Conservation (phyloP, 2,329 filamentous ascomycete genomes). For the Nemania sp. region DNA sequence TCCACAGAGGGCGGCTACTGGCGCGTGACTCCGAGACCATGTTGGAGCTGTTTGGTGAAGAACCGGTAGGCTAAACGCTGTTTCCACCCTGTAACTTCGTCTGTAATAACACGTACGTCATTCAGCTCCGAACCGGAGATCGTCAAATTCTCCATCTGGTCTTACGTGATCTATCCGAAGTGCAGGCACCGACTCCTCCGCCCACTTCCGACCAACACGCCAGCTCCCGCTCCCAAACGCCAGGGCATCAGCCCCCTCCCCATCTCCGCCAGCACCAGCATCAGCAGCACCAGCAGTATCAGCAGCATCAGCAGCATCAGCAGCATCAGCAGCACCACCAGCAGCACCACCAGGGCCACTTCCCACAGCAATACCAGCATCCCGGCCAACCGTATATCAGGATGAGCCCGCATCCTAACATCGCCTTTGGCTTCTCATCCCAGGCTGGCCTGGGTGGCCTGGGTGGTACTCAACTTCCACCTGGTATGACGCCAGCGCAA, state of each 20-base stretch:
- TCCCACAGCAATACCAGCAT: constrained; percentile 12
- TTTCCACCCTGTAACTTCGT: not conserved
- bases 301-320: constrained; percentile 13
- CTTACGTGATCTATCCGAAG: constrained; percentile 39
- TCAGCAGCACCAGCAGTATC: constrained; percentile 21
- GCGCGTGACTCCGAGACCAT: constrained; percentile 59
- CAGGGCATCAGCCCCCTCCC: constrained; percentile 16
- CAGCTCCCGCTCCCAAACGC: constrained; percentile 19
- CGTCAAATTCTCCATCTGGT: constrained; percentile 42
- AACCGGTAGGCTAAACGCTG: constrained; percentile 48
- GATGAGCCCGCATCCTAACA: constrained; percentile 26
- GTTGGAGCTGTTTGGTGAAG: constrained; percentile 60
- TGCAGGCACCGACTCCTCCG: constrained; percentile 28
- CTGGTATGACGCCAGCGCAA: constrained; percentile 31
- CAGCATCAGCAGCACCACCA: constrained; percentile 10
- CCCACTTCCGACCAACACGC: constrained; percentile 26
- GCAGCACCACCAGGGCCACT: constrained; percentile 7
- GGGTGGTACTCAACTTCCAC: constrained; percentile 21
- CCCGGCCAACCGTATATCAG: constrained; percentile 22
- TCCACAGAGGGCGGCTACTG: constrained; percentile 63
- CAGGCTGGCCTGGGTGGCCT: constrained; percentile 13
- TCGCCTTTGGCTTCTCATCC: constrained; percentile 33
- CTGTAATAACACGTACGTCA: constrained; percentile 15
- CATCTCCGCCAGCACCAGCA: constrained; percentile 13
- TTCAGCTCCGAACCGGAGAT: constrained; percentile 38